Evolutionary conservation across 345 rosid genomes (phyloP), one percentile per base, ranked within the genome.

Genomic region (Eutrema yunnanense): DNA sequence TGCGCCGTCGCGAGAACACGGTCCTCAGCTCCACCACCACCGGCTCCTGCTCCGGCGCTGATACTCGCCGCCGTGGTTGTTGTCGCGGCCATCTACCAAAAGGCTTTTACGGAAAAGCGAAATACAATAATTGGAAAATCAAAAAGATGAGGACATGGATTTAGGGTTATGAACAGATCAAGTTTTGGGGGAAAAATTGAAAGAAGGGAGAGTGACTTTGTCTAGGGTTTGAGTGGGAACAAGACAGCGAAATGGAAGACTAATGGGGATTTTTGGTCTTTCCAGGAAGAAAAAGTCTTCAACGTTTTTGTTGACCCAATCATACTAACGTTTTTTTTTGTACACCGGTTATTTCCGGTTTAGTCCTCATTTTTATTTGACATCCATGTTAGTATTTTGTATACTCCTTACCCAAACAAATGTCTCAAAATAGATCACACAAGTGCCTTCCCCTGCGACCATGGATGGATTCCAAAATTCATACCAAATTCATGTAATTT

Each of bases 1-100:
- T 92, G 98, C 7, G 97, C 99, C 61, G 99, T 86, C 14, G 99
- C 97, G 83, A 95, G 75, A 32, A 95, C 99, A 10, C 99, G 96
- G 80, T 95, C 99, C 59, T 95, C 98, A 27, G 79, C 85, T 60
- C 73, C 86, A 5, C 22, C 62, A 47, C 30, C 68, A 47, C 69
- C 69, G 5, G 14, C 36, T 42, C 54, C 65, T 4, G 61, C 42
- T 46, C 64, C 76, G 62, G 80, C 65, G 79, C 59, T 69, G 29
- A 81, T 72, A 32, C 83, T 83, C 8, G 84, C 69, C 22, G 86
- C 81, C 82, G 83, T 81, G 9, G 73, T 77, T 62, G 63, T 44
- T 27, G 69, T 64, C 36, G 80, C 75, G 22, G 80, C 75, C 80
- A 77, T 77, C 22, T 57, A 19, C 57, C 29, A 34, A 19, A 49